Evolutionary conservation across 257 asterid genomes (phyloP).

Genomic region (Fraxinus pennsylvanica): DNA sequence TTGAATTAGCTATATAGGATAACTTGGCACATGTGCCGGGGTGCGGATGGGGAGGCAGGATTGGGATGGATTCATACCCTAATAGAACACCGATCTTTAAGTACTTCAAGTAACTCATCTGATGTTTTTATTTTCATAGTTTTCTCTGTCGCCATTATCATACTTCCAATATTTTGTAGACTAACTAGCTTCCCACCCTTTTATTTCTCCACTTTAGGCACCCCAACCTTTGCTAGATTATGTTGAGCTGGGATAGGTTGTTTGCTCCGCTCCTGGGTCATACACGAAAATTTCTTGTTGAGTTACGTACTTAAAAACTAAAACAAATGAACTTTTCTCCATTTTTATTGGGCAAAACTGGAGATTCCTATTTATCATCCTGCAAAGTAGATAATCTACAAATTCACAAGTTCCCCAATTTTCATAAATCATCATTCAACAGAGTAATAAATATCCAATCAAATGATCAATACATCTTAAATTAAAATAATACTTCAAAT

Average conservation of each 20-base stretch:
- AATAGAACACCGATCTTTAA: constrained; percentile 77
- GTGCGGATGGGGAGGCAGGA: neutral
- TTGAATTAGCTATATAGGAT: neutral
- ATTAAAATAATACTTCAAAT: too few species aligned
- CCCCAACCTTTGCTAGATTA: neutral
- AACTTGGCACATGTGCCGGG: neutral
- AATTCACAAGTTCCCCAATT: too few species aligned
- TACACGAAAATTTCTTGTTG: too few species aligned
- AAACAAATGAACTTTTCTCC: constrained; percentile 85
- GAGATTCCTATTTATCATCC: constrained; percentile 85
- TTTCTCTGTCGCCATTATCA: constrained; percentile 82
- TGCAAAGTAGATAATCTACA: constrained; percentile 34
- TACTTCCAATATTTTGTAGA: constrained; percentile 78
- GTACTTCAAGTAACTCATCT: constrained; percentile 89
- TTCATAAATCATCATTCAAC: too few species aligned
- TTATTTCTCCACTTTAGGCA: constrained; percentile 85
- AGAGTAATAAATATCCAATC: too few species aligned
- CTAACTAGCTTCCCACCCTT: constrained; percentile 65
- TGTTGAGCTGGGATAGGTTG: too few species aligned
- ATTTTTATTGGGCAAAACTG: constrained; percentile 65
- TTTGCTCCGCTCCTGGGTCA: too few species aligned
- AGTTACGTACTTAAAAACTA: neutral
- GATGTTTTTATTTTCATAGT: constrained; percentile 80
- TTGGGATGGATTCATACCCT: constrained; percentile 52
- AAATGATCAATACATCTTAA: too few species aligned